These are phyloP conservation scores for Zygotorulaspora sp. DNA, from an alignment of 805 yeast genomes.

Conservation along the genomic window DNA sequence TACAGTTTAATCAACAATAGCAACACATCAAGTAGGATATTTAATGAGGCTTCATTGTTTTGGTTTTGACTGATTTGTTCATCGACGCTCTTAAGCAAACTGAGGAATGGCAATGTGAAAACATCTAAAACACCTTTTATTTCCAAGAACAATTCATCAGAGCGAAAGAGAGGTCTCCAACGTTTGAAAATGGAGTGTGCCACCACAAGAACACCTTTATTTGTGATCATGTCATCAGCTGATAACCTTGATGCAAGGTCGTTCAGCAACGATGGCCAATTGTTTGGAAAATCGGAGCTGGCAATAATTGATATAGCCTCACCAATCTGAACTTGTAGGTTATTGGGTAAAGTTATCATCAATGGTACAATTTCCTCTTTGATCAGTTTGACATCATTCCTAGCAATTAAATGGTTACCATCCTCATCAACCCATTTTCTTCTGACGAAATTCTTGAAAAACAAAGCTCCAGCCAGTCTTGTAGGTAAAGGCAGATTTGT, in stretches of 20 bases:
- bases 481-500: constrained; percentile 48
- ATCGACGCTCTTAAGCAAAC: constrained; percentile 66
- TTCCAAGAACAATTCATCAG: constrained; percentile 84
- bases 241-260: constrained; percentile 66
- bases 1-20: constrained; percentile 73
- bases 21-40: constrained; percentile 62
- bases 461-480: constrained; percentile 83
- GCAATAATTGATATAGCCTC: constrained; percentile 92
- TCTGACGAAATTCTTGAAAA: constrained; percentile 80
- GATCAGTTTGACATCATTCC: constrained; percentile 58
- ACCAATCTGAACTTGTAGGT: constrained; percentile 87
- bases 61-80: constrained; percentile 47
- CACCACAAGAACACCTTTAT: constrained; percentile 82
- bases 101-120: constrained; percentile 74
- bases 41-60: constrained; percentile 47
- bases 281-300: constrained; percentile 89
- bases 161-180: constrained; percentile 92
- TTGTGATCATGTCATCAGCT: constrained; percentile 59
- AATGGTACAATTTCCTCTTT: constrained; percentile 76
- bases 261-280: constrained; percentile 77
- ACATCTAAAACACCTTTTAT: constrained; percentile 81
- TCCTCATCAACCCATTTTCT: constrained; percentile 89
- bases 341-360: constrained; percentile 77
- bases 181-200: constrained; percentile 94
- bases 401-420: constrained; percentile 65